Percentiles rank a stretch among this genome's conserved stretches.
Evolutionary conservation across 768 basidiomycete genomes (phyloP).

Genomic region (Daedaleopsis nitida): DNA sequence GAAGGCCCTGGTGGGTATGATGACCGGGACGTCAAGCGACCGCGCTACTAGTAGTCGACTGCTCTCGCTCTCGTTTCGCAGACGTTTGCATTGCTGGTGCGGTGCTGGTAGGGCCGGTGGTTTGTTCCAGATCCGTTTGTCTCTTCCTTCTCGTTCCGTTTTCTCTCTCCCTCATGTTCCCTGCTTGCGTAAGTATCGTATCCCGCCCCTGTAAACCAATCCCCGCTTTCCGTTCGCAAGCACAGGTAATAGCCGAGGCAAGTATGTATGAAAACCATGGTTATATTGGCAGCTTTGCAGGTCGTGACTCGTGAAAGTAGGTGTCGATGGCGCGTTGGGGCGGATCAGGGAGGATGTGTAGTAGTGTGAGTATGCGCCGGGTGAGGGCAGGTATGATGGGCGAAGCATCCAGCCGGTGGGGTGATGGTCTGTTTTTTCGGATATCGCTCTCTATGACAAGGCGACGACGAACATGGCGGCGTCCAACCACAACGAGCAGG

Average conservation of each 20-base stretch:
- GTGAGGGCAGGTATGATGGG: neutral
- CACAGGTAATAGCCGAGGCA: constrained; percentile 23
- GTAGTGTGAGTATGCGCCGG: neutral
- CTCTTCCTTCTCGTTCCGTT: neutral
- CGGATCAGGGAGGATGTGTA: neutral
- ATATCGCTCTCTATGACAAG: too few relatives aligned
- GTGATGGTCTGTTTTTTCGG: too few relatives aligned
- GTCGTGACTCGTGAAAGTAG: neutral
- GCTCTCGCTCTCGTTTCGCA: constrained; percentile 1
- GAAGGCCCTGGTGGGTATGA: constrained; percentile 77
- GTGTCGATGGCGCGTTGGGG: neutral
- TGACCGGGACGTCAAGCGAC: constrained; percentile 80
- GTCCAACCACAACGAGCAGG: too few relatives aligned
- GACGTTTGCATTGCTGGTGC: neutral
- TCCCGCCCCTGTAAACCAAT: constrained; percentile 11
- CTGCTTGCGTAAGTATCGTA: constrained; percentile 23
- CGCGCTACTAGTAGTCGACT: constrained; percentile 66
- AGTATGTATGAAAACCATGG: constrained; percentile 20
- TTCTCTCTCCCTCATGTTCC: constrained; percentile 1
- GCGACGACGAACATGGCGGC: too few relatives aligned
- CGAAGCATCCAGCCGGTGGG: too few relatives aligned
- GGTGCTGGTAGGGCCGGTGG: constrained; percentile 13
- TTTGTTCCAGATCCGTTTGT: constrained; percentile 7
- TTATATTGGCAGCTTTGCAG: neutral
- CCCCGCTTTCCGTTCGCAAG: constrained; percentile 5